These are phyloP conservation scores for Paramyrothecium sp. DNA, from an alignment of 2,329 filamentous ascomycete species.

Conservation along the genomic window DNA sequence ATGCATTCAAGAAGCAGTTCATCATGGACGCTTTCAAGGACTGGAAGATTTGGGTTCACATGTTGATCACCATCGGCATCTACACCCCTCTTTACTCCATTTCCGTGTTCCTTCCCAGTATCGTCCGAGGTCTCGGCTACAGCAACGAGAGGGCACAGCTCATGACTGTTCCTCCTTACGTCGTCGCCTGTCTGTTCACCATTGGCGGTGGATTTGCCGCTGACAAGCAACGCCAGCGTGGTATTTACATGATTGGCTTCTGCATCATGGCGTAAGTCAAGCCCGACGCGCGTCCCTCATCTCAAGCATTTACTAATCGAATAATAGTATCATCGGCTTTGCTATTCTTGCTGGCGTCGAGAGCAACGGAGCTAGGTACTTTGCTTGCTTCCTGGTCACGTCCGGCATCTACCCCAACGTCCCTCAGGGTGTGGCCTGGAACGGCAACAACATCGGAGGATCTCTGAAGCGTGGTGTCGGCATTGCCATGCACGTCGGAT, in stretches of 20 bases:
- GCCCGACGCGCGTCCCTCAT: not conserved
- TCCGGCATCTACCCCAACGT: conserved; percentile 50
- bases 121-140: conserved; percentile 34
- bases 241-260: conserved; percentile 36
- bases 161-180: conserved; percentile 36
- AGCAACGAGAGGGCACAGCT: conserved; percentile 33
- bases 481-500: conserved; percentile 55
- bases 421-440: conserved; percentile 56
- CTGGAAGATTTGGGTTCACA: conserved; percentile 55
- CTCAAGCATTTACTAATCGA: not conserved
- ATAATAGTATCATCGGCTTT: conserved; percentile 31
- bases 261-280: conserved; percentile 31
- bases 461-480: conserved; percentile 53
- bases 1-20: conserved; percentile 57
- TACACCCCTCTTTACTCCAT: conserved; percentile 37
- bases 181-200: conserved; percentile 33
- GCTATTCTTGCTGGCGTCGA: conserved; percentile 27
- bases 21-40: conserved; percentile 56
- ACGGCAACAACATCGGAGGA: conserved; percentile 57
- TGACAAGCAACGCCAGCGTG: conserved; percentile 31
- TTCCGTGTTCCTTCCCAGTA: conserved; percentile 34
- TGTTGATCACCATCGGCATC: conserved; percentile 62
- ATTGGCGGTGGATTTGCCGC: conserved; percentile 42
- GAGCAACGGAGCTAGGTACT: conserved; percentile 43
- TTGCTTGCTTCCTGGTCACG: conserved; percentile 42